These are phyloP conservation scores for Clavispora vitiphila DNA, from an alignment of 805 yeast species.

Conservation along the genomic window DNA sequence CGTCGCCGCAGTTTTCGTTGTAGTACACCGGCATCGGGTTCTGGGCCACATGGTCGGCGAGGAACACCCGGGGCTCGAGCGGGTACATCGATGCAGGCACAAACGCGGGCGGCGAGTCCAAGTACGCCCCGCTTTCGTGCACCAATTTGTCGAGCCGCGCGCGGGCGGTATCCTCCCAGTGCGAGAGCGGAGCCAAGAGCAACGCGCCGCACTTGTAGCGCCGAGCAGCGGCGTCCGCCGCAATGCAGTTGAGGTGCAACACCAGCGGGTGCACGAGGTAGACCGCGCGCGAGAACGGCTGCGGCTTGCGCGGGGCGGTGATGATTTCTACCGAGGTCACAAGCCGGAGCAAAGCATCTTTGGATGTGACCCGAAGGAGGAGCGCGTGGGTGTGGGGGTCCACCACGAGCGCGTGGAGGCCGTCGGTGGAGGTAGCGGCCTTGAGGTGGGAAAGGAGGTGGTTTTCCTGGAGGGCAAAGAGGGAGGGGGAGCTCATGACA, in stretches of 20 bases:
- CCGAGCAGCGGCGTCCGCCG: constrained; percentile 67
- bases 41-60: constrained; percentile 48
- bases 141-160: constrained; percentile 11
- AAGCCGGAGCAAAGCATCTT: constrained; percentile 44
- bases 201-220: constrained; percentile 74
- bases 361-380: constrained; percentile 43
- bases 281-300: constrained; percentile 67
- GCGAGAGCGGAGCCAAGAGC: constrained; percentile 56
- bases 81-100: constrained; percentile 48
- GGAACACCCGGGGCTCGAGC: constrained; percentile 63
- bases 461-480: constrained; percentile 11
- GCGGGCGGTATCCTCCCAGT: constrained; percentile 20
- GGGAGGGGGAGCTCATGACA: constrained; percentile 8
- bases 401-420: constrained; percentile 41
- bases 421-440: constrained; percentile 24
- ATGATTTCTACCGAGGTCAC: constrained; percentile 63
- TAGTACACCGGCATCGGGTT: constrained; percentile 70
- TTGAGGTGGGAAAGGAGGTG: constrained; percentile 22
- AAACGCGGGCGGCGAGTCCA: constrained; percentile 26
- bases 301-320: constrained; percentile 57
- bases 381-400: constrained; percentile 52
- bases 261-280: constrained; percentile 69
- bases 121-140: constrained; percentile 19
- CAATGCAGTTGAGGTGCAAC: constrained; percentile 69
- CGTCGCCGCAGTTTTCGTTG: constrained; percentile 56